A percentile compares a stretch with the other conserved stretches of the same genome.
Conservation (phyloP, 1,139 yeast genomes). For the Tardiomyces digboiensis region DNA sequence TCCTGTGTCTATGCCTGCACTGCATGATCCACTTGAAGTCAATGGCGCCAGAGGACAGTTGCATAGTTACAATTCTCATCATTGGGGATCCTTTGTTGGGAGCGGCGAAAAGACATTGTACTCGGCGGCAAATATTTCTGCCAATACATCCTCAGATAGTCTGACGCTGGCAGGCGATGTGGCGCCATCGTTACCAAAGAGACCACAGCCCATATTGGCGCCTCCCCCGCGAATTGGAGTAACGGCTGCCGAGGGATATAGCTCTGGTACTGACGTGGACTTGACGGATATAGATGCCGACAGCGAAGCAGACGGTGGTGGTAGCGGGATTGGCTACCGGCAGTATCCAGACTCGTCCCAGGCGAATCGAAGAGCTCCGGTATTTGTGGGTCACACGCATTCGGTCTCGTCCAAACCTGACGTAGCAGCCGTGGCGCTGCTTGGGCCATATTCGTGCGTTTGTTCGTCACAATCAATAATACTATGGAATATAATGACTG, state of each 20-base stretch:
- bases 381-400: conserved; percentile 20
- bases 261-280: background rate
- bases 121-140: too few relatives aligned
- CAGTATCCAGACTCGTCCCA: conserved; percentile 27
- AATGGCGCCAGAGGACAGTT: too few relatives aligned
- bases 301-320: background rate
- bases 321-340: too few relatives aligned
- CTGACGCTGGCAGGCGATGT: background rate
- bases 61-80: too few relatives aligned
- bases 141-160: background rate
- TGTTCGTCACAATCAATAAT: conserved; percentile 17
- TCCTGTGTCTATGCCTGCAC: too few relatives aligned
- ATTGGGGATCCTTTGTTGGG: too few relatives aligned
- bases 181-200: background rate
- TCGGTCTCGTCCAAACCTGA: conserved; percentile 20
- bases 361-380: conserved; percentile 26
- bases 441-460: conserved; percentile 19
- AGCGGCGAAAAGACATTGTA: too few relatives aligned
- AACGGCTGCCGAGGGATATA: background rate
- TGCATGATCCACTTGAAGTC: too few relatives aligned
- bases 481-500: conserved; percentile 19
- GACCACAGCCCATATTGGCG: background rate
- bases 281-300: background rate
- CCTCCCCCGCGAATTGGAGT: background rate
- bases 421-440: conserved; percentile 15